These are phyloP conservation scores for Emmonsiellopsis sp. DNA, from an alignment of 2,329 filamentous ascomycete genomes.

Conservation along the genomic window DNA sequence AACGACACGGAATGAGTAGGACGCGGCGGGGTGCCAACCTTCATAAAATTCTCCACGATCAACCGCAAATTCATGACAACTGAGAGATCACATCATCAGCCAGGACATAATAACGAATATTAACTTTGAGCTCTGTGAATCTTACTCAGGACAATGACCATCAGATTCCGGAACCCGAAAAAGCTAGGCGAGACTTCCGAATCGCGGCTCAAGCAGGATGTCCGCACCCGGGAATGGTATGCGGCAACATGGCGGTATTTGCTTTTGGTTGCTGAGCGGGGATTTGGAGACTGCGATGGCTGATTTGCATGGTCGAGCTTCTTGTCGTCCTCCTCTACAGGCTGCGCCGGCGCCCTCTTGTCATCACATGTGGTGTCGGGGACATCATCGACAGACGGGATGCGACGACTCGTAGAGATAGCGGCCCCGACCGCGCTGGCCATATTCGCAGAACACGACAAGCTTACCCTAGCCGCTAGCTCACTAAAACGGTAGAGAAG, in stretches of 20 bases:
- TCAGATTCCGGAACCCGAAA: slow-evolving; percentile 87
- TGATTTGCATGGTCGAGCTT: background rate
- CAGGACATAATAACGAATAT: background rate
- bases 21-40: slow-evolving; percentile 44
- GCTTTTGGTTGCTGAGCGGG: slow-evolving; percentile 29
- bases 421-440: too few relatives aligned
- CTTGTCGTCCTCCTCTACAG: background rate
- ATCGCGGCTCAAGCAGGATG: slow-evolving; percentile 82
- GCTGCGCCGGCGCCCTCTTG: background rate
- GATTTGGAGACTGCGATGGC: background rate
- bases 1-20: background rate
- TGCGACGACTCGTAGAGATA: too few relatives aligned
- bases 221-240: slow-evolving; percentile 61
- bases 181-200: slow-evolving; percentile 68
- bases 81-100: slow-evolving; percentile 24
- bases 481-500: too few relatives aligned
- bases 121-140: slow-evolving; percentile 2
- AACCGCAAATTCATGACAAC: slow-evolving; percentile 89
- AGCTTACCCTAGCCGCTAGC: too few relatives aligned
- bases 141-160: slow-evolving; percentile 83
- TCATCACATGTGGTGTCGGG: background rate
- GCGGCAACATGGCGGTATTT: slow-evolving; percentile 92
- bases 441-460: too few relatives aligned
- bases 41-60: slow-evolving; percentile 94
- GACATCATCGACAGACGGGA: background rate